phyloP scores from a whole-genome alignment of 2,329 filamentous ascomycete species.

The Alternaria arborescens region DNA sequence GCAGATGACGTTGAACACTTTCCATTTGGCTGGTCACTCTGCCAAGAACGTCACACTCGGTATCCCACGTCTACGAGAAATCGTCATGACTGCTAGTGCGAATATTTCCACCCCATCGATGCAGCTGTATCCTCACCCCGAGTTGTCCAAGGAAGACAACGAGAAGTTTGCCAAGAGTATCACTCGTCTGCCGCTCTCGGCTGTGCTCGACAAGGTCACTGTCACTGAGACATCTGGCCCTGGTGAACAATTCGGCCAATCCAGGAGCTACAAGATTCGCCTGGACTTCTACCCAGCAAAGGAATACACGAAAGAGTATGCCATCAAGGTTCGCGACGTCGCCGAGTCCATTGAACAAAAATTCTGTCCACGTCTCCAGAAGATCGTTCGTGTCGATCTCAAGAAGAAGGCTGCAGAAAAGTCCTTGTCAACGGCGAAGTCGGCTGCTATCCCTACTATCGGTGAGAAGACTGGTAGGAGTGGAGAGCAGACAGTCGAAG shows the following conservation, averaged over 20 bases:
- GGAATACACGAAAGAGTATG: slow-evolving; percentile 87
- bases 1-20: slow-evolving; percentile 99
- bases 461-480: slow-evolving; percentile 68
- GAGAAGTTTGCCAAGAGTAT: slow-evolving; percentile 91
- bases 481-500: slow-evolving; percentile 58
- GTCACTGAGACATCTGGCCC: slow-evolving; percentile 82
- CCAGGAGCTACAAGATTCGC: slow-evolving; percentile 85
- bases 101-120: slow-evolving; percentile 90
- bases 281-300: slow-evolving; percentile 83
- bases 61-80: slow-evolving; percentile 96
- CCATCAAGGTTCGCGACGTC: slow-evolving; percentile 80
- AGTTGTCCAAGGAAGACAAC: slow-evolving; percentile 72
- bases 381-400: slow-evolving; percentile 76
- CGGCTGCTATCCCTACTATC: slow-evolving; percentile 78
- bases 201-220: slow-evolving; percentile 81
- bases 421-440: slow-evolving; percentile 58
- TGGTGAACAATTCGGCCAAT: slow-evolving; percentile 72
- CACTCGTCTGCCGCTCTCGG: slow-evolving; percentile 81
- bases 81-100: slow-evolving; percentile 94
- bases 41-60: slow-evolving; percentile 98
- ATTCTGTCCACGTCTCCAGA: slow-evolving; percentile 76
- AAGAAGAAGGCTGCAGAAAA: slow-evolving; percentile 75
- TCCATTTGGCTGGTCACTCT: slow-evolving; percentile 98
- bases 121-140: slow-evolving; percentile 80
- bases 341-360: slow-evolving; percentile 80